A percentile compares a stretch with the other conserved stretches of the same genome.
Conservation (phyloP, 1,139 yeast species). For the Yamadazyma diospyri region DNA sequence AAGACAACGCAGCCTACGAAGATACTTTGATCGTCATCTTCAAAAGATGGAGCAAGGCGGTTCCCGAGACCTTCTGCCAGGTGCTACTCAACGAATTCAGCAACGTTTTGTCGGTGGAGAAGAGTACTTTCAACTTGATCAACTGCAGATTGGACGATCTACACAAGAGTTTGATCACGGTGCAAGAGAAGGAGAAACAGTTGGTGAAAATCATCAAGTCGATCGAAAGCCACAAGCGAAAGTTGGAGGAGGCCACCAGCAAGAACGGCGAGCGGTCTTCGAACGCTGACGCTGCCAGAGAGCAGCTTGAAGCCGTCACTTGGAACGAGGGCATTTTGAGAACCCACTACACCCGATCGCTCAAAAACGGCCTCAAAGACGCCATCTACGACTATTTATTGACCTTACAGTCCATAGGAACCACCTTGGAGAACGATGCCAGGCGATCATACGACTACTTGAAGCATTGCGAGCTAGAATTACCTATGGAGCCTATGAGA, state of each 20-base stretch:
- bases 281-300: constrained; percentile 38
- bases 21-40: constrained; percentile 4
- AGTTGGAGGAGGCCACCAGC: constrained; percentile 22
- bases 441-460: constrained; percentile 22
- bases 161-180: constrained; percentile 37
- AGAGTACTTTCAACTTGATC: constrained; percentile 3
- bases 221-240: background rate
- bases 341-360: constrained; percentile 46
- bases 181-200: constrained; percentile 50
- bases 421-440: constrained; percentile 27
- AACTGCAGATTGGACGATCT: constrained; percentile 9
- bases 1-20: background rate
- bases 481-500: no score
- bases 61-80: constrained; percentile 7
- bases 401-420: constrained; percentile 32
- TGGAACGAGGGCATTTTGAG: constrained; percentile 49
- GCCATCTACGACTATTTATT: constrained; percentile 41
- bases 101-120: constrained; percentile 9
- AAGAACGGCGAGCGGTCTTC: constrained; percentile 41
- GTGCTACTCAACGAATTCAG: constrained; percentile 10
- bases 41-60: constrained; percentile 10
- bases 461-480: constrained; percentile 10
- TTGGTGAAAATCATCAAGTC: constrained; percentile 16
- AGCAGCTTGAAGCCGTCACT: constrained; percentile 47
- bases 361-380: constrained; percentile 42